These are phyloP conservation scores for Blechomonas ayalai DNA, from an alignment of 208 protist genomes.

Conservation along the genomic window DNA sequence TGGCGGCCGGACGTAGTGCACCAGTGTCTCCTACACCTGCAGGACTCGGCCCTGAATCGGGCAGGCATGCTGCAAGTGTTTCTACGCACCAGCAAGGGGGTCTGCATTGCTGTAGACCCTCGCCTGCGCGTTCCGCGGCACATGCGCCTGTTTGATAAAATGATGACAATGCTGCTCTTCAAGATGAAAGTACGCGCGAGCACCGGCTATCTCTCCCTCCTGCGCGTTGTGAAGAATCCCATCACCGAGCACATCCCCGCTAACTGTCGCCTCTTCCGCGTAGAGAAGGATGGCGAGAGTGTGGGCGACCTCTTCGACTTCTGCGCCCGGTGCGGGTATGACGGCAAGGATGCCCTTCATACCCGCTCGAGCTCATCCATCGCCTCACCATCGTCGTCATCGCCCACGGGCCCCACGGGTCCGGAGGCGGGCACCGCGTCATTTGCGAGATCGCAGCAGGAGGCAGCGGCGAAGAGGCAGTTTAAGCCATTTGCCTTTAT, in stretches of 20 bases:
- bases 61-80: slow-evolving; percentile 96
- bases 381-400: no score
- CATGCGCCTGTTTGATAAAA: slow-evolving; percentile 96
- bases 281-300: slow-evolving; percentile 80
- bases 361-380: no score
- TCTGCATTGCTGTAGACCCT: slow-evolving; percentile 94
- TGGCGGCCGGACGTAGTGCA: slow-evolving; percentile 98
- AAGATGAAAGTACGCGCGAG: slow-evolving; percentile 95
- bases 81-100: slow-evolving; percentile 94
- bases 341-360: slow-evolving; percentile 2
- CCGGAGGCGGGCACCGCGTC: slow-evolving; percentile 19
- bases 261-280: slow-evolving; percentile 58
- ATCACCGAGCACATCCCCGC: slow-evolving; percentile 97
- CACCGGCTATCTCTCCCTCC: slow-evolving; percentile 85
- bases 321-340: slow-evolving; percentile 30
- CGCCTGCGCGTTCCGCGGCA: slow-evolving; percentile 97
- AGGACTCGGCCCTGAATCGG: slow-evolving; percentile 98
- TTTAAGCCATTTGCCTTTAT: slow-evolving; percentile 84
- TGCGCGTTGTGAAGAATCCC: slow-evolving; percentile 98
- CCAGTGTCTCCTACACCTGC: slow-evolving; percentile 96
- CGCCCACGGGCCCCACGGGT: slow-evolving; percentile 5
- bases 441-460: slow-evolving; percentile 33
- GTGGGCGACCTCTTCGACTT: slow-evolving; percentile 57
- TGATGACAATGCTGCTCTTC: slow-evolving; percentile 98
- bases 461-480: slow-evolving; percentile 23